Evolutionary conservation across 371 early-diverging fungal genomes (phyloP), one percentile per base, ranked within the genome.

Genomic region (Mortierella sp.): DNA sequence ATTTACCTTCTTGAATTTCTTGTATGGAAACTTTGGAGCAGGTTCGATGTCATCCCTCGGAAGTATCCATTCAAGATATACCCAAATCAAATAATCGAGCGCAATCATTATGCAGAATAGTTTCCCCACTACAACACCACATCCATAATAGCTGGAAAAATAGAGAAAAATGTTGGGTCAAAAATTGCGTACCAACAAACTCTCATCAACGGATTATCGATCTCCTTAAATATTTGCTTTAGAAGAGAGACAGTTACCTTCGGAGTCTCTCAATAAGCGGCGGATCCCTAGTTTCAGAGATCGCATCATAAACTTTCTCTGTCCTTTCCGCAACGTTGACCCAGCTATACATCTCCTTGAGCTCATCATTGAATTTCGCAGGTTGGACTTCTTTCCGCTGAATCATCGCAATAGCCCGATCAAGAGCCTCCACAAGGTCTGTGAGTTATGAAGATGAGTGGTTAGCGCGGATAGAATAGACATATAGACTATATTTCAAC

Each of bases 291-390:
- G 87, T 81, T 68, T 90, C 83, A 37, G 89, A 88, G 31, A 96
- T 91, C 53, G 87, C 83, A 32, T 87, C 85, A 74, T 96, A 96
- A 5, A 96, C 94, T 77, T 85, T 87, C 84, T 97, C 98, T 0
- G 98, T 98, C 42, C 98, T 83, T 71, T 93, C 92, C 4, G 98
- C 97, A 31, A 99, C 96, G 76, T 99, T 93, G 28, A 89, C 88
- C 99, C 99, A 99, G 76, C 92, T 93, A 80, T 99, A 99, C 97
- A 97, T 97, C 57, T 91, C 90, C 74, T 93, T 92, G 19, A 99
- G 91, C 62, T 93, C 89, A 42, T 90, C 87, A 77, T 98, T 97
- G 66, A 96, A 92, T 43, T 83, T 83, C 54, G 79, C 84, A 0
- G 95, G 94, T 67, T 95, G 90, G 2, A 94, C 84, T 55, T 92